Evolutionary conservation across 257 asterid genomes (phyloP), one percentile per base, ranked within the genome.

Genomic region (Fraxinus pennsylvanica): DNA sequence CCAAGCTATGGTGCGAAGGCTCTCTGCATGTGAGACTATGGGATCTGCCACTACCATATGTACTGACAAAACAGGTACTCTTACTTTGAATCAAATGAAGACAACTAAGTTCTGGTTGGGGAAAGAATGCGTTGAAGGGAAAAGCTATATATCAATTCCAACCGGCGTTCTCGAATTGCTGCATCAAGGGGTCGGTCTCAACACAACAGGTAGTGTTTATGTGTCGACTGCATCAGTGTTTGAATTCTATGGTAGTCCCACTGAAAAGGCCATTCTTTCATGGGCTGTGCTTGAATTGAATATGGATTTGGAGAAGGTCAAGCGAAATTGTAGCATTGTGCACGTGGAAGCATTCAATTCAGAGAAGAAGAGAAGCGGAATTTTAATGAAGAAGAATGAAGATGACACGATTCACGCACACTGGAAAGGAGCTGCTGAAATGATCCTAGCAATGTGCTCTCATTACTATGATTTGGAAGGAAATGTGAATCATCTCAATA

Each of bases 371-470:
- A 84, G 91, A 59, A 91, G 98, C 3, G 96, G 97, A 0, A 72
- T 94, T 47, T 39, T 89, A 22, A 38, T 84, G 75, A 82, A 76
- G 81, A 90, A 86, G 32, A 25, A 59, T 8, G 77, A 6, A 6
- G 92, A 90, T 39, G 80, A 76, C 41, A 69, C 77, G 0, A 0
- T 73, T 33, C 88, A 89, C 71, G 89, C 83, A 12, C 95, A 90
- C 43, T 92, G 98, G 98, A 93, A 90, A 79, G 98, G 98, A 27
- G 96, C 92, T 3, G 96, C 98, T 3, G 98, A 93, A 45, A 90
- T 88, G 92, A 82, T 93, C 0, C 82, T 89, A 25, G 83, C 84
- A 76, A 79, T 79, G 87, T 93, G 95, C 81, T 78, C 92, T 0
- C 81, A 83, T 21, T 90, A 85, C 83, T 87, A 85, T 68, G 84